Conservation (phyloP, 345 rosid species). For the Acer campestre region DNA sequence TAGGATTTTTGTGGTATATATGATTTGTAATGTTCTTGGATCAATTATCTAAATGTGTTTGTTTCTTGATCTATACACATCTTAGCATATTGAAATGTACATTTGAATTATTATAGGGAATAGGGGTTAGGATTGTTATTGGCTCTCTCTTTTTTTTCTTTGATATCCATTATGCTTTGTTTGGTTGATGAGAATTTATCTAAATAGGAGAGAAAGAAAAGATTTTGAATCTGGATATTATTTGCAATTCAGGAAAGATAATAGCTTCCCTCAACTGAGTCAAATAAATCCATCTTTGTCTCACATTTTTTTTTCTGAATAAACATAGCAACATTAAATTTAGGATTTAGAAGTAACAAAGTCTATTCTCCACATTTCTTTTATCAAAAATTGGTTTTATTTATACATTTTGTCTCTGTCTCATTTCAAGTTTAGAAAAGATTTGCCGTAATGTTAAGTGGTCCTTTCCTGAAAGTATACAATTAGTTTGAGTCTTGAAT, state of each 20-base stretch:
- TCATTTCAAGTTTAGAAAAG: neutral
- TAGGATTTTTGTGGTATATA: neutral
- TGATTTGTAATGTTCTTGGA: neutral
- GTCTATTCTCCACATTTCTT: too few species aligned
- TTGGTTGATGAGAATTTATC: neutral
- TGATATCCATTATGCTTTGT: neutral
- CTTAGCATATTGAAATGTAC: neutral
- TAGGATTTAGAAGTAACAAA: too few species aligned
- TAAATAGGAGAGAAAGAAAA: neutral
- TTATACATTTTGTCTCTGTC: neutral
- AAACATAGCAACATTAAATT: neutral
- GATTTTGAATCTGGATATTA: neutral
- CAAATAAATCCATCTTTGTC: neutral
- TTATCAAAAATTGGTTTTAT: too few species aligned
- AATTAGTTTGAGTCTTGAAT: neutral
- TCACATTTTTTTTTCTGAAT: neutral
- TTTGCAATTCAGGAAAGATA: neutral
- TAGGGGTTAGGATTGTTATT: neutral
- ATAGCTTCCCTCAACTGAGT: neutral
- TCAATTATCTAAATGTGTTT: neutral
- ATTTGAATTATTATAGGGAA: neutral
- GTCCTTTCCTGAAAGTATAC: neutral
- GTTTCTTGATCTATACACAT: neutral
- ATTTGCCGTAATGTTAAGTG: neutral
- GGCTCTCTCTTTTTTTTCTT: neutral